Percentiles rank a stretch among this genome's conserved stretches.
Conservation (phyloP, 805 yeast species). For the Metschnikowia similis region DNA sequence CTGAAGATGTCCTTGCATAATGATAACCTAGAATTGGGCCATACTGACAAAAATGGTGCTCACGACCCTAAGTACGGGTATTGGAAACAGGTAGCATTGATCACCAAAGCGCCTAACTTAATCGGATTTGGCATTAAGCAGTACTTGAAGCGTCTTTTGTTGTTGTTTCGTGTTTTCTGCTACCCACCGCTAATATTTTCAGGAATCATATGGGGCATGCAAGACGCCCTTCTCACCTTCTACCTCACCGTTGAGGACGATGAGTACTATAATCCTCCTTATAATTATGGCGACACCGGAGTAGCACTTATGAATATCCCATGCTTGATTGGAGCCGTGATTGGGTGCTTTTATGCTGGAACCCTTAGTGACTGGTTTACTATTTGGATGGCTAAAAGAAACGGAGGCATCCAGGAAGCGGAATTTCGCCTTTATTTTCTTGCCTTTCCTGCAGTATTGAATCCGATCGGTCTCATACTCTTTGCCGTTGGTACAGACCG, state of each 20-base stretch:
- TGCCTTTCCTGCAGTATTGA: constrained; percentile 50
- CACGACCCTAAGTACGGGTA: constrained; percentile 39
- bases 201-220: constrained; percentile 77
- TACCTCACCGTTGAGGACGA: constrained; percentile 72
- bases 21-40: constrained; percentile 12
- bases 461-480: constrained; percentile 59
- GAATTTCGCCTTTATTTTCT: constrained; percentile 60
- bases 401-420: constrained; percentile 60
- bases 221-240: constrained; percentile 71
- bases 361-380: constrained; percentile 56
- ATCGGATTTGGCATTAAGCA: constrained; percentile 65
- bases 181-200: constrained; percentile 64
- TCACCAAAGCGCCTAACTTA: constrained; percentile 57
- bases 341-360: constrained; percentile 67
- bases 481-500: constrained; percentile 65
- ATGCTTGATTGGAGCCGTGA: constrained; percentile 57
- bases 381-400: constrained; percentile 55
- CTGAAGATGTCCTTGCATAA: constrained; percentile 13
- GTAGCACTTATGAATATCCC: constrained; percentile 78
- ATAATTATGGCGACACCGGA: constrained; percentile 58
- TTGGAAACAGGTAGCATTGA: constrained; percentile 42
- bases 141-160: constrained; percentile 47
- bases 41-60: constrained; percentile 29
- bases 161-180: constrained; percentile 52
- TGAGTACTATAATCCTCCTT: constrained; percentile 60